phyloP scores from a whole-genome alignment of 1,284 basidiomycete genomes.

The Rhodotorula sp. region DNA sequence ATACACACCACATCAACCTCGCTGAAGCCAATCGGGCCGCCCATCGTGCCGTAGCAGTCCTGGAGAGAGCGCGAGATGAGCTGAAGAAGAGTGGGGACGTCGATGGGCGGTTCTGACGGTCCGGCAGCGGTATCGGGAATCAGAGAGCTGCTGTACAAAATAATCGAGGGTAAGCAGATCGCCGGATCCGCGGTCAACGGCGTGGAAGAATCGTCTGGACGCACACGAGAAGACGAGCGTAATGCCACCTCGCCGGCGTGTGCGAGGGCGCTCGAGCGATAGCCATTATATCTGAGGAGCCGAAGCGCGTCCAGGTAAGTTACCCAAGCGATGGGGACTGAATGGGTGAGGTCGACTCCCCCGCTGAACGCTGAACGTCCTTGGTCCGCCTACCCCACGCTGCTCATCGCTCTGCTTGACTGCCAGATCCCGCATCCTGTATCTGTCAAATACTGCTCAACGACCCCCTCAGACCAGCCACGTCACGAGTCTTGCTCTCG shows the following conservation, averaged over 20 bases:
- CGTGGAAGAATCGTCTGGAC: not conserved
- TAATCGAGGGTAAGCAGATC: not conserved
- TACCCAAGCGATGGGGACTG: too few species aligned
- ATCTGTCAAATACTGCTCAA: too few species aligned
- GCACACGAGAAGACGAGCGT: conserved; percentile 17
- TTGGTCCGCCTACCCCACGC: too few species aligned
- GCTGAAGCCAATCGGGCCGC: conserved; percentile 7
- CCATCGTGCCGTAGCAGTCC: conserved; percentile 20
- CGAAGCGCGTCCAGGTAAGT: too few species aligned
- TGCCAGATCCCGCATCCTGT: too few species aligned
- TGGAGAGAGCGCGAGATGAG: not conserved
- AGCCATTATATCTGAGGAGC: not conserved
- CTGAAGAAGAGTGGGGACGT: conserved; percentile 7
- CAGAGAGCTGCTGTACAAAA: not conserved
- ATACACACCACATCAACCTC: conserved; percentile 11
- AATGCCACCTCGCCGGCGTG: conserved; percentile 3
- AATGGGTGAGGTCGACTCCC: too few species aligned
- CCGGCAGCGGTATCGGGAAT: not conserved
- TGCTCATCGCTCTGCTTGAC: too few species aligned
- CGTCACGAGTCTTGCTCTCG: too few species aligned
- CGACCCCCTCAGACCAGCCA: too few species aligned
- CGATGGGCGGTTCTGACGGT: not conserved
- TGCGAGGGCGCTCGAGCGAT: not conserved
- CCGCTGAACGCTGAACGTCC: too few species aligned
- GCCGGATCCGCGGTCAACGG: not conserved